These are phyloP conservation scores for Rhodofomes roseus DNA, from an alignment of 1,284 basidiomycete species.

Conservation along the genomic window DNA sequence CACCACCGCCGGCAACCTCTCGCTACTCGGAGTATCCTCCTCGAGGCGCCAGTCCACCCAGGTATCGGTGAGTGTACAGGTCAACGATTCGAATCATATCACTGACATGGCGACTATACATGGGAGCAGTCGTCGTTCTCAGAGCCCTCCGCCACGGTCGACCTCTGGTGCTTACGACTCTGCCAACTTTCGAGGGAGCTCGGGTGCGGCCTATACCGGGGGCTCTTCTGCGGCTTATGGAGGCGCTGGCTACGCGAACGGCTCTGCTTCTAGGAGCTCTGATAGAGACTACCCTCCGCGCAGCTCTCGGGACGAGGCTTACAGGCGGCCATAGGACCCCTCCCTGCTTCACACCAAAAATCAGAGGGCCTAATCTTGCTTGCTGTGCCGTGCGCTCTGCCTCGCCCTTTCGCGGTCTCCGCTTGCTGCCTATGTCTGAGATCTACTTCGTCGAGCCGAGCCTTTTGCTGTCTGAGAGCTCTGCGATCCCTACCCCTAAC, in stretches of 20 bases:
- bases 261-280: conserved; percentile 36
- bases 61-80: conserved; percentile 49
- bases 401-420: background rate
- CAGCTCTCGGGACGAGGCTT: conserved; percentile 45
- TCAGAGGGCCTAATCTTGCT: background rate
- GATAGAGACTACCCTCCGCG: conserved; percentile 62
- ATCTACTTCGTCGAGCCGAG: background rate
- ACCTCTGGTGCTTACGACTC: conserved; percentile 33
- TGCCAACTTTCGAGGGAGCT: conserved; percentile 36
- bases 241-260: conserved; percentile 46
- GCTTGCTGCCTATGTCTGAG: background rate
- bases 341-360: background rate
- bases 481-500: background rate
- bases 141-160: conserved; percentile 53
- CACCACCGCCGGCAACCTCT: conserved; percentile 39
- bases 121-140: conserved; percentile 59
- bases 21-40: conserved; percentile 59
- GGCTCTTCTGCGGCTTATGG: conserved; percentile 31
- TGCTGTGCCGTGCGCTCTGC: background rate
- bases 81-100: too few species aligned
- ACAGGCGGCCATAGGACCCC: conserved; percentile 33
- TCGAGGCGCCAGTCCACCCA: conserved; percentile 33
- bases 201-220: conserved; percentile 49
- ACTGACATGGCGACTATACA: background rate
- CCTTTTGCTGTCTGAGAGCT: background rate